phyloP scores from a whole-genome alignment of 805 yeast species.

The Metschnikowia corniflorae region DNA sequence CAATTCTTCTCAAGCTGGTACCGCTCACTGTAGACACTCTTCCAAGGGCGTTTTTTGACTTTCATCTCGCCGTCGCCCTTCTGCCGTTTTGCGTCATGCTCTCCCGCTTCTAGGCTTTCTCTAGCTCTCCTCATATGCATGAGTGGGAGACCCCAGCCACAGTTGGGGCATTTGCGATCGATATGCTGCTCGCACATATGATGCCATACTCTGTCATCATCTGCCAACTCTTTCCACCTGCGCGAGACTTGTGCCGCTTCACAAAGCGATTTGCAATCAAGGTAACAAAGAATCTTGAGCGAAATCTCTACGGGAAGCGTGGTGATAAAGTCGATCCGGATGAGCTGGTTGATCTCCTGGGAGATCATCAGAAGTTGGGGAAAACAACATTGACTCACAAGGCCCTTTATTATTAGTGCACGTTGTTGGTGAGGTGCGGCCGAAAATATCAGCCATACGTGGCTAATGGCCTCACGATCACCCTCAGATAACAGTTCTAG shows the following conservation, averaged over 20 bases:
- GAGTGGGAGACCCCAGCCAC: constrained; percentile 98
- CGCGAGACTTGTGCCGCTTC: constrained; percentile 89
- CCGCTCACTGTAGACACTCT: constrained; percentile 87
- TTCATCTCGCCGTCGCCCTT: constrained; percentile 5
- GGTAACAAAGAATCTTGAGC: constrained; percentile 76
- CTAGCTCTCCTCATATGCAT: constrained; percentile 81
- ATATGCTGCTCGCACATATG: constrained; percentile 98
- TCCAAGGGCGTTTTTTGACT: constrained; percentile 75
- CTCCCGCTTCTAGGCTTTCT: constrained; percentile 29
- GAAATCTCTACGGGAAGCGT: constrained; percentile 85
- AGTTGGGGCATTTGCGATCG: constrained; percentile 93
- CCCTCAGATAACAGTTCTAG: constrained; percentile 58
- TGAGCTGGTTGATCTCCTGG: constrained; percentile 70
- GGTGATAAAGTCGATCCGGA: constrained; percentile 83
- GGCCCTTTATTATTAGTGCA: constrained; percentile 73
- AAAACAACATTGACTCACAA: constrained; percentile 87
- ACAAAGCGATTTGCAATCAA: constrained; percentile 92
- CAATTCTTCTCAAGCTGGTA: constrained; percentile 90
- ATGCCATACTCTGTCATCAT: constrained; percentile 97
- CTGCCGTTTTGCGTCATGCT: constrained; percentile 10
- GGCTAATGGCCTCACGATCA: constrained; percentile 75
- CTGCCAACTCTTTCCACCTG: constrained; percentile 85
- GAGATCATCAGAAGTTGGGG: constrained; percentile 89
- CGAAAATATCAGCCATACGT: constrained; percentile 79
- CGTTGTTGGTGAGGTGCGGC: constrained; percentile 69